Base-by-base conservation (phyloP, 768 basidiomycete genomes). In the Rubroboletus satanas region DNA sequence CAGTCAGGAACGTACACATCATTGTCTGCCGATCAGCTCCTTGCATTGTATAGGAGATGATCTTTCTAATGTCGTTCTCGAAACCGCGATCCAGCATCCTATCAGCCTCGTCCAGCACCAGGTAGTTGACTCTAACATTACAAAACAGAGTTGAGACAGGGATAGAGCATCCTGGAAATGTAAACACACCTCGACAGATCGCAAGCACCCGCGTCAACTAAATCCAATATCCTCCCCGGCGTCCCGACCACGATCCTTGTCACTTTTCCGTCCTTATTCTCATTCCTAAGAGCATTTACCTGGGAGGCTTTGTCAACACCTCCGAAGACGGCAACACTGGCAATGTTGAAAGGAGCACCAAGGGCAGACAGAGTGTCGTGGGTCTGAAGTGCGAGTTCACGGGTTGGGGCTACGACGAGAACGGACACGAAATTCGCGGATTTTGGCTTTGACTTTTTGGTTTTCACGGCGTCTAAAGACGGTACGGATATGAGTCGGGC, bases 11-110 rank as follows among this genome's bases (percentile, higher is more conserved):
- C 90, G 61, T 69, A 94, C 91, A 95, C 93, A 95, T 94, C 79
- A 94, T 85, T 7, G 92, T 96, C 74, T 95, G 93, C 44, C 93
- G 81, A 54, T 82, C 79, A n/a, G 77, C 69, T 35, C 80, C 77
- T 66, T 83, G 83, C 73, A 85, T 81, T 2, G 87, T 84, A 52
- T 79, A 76, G 8, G 81, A 84, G 57, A 98, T 94, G 66, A 99
- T 98, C 56, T 78, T 83, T 49, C 93, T 79, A 56, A 98, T 97
- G 68, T 98, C 97, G 64, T 98, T 97, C 70, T 99, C 97, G 68
- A 99, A 99, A 0, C 96, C 97, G 71, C 89, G 93, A 70, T 98
- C 97, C 47, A 99, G 78, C 96, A 98, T 98, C 48, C 96, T 81
- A 74, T 98, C 96, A 7, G 97, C 97, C 75, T 99, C 97, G 67